Base-by-base conservation (phyloP, 495 filamentous ascomycete genomes). In the Penicillium pancosmium region DNA sequence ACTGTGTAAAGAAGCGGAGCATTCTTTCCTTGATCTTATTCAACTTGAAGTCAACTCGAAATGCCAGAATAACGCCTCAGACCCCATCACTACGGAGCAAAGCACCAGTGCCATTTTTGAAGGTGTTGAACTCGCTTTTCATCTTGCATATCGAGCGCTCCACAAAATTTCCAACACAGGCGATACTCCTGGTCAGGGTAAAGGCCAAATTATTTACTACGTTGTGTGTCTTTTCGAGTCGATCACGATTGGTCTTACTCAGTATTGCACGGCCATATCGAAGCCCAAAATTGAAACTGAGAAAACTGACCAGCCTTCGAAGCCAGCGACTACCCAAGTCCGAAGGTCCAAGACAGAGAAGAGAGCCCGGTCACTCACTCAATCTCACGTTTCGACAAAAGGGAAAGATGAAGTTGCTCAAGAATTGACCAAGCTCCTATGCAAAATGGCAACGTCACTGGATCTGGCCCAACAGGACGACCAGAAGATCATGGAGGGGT, bases 151-250 rank as follows among this genome's bases (percentile, higher is more conserved):
- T 16, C 63, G 70, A 34, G 67, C 68, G 1, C 49, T 80, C 19
- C 68, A 73, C 25, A 79, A 73, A 50, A 38, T 81, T n/a, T 13
- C 21, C 19, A 48, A 48, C 0, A 55, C 68, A 4, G 48, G 33
- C 6, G 62, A 60, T 2, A 60, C 65, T 5, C 41, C 63, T 19
- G 61, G 57, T 0, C 52, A 57, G n/a, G 61, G 62, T 21, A 57
- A 57, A 12, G 62, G 59, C 1, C 68, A 74, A 11, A 31, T 80
- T 25, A 63, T 56, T 2, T 82, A 80, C 63, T 70, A 73, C 31
- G 54, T 82, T 8, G 74, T 76, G 12, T 65, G 60, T 27, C 64
- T 82, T 13, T 81, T 77, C 53, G 70, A 78, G 35, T 69, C 70
- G 16, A 66, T 61, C 6, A 63, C 81, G 59, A 56, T 68, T 11